A percentile compares a stretch with the other conserved stretches of the same genome.
These are phyloP conservation scores for Syncephalastrum racemosum DNA, from an alignment of 371 early-diverging fungal genomes.

Conservation along the genomic window DNA sequence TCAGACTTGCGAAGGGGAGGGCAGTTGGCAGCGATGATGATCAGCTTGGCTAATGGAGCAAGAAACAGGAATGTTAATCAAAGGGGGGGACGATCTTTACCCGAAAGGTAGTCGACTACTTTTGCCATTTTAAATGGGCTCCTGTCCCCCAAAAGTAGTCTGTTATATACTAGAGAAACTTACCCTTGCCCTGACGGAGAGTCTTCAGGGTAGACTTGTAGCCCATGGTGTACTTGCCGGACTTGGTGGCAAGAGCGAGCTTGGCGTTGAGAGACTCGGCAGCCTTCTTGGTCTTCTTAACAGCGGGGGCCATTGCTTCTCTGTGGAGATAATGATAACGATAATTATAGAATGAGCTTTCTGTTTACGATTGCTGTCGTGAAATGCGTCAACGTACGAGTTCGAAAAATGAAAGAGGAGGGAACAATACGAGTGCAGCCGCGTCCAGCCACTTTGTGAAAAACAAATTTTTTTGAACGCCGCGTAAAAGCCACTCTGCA, in stretches of 20 bases:
- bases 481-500: too few species aligned
- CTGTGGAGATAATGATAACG: background rate
- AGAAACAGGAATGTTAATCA: conserved; percentile 14
- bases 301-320: conserved; percentile 46
- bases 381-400: too few species aligned
- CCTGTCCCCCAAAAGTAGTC: conserved; percentile 33
- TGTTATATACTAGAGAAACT: conserved; percentile 22
- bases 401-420: too few species aligned
- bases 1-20: conserved; percentile 99
- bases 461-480: too few species aligned
- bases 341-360: background rate
- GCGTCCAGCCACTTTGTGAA: too few species aligned
- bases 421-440: too few species aligned
- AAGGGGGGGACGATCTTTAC: conserved; percentile 46
- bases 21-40: conserved; percentile 98
- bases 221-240: conserved; percentile 96
- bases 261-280: conserved; percentile 97
- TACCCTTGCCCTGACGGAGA: conserved; percentile 95
- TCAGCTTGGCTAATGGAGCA: conserved; percentile 83
- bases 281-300: conserved; percentile 73
- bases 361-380: too few species aligned
- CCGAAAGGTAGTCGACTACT: conserved; percentile 17
- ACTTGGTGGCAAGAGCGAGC: conserved; percentile 98
- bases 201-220: conserved; percentile 98
- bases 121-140: conserved; percentile 22